A percentile compares a stretch with the other conserved stretches of the same genome.
phyloP scores from a whole-genome alignment of 345 rosid genomes.

The Gossypium ekmanianum region DNA sequence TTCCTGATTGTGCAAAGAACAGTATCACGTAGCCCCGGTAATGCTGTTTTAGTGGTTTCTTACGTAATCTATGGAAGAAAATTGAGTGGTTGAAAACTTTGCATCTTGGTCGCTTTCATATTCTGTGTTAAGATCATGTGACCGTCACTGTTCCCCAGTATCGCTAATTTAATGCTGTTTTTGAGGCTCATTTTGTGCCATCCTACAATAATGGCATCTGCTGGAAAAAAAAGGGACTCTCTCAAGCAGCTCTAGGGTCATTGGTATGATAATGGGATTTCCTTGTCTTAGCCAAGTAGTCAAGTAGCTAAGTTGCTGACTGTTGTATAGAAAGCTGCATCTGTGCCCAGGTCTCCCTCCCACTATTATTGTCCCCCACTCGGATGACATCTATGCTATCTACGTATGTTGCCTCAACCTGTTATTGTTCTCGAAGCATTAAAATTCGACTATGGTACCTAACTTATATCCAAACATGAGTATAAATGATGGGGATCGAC shows the following conservation, averaged over 20 bases:
- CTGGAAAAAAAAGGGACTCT: no score
- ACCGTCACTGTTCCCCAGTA: background rate
- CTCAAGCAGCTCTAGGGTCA: background rate
- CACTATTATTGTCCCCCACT: no score
- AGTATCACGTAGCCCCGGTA: background rate
- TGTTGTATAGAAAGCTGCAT: background rate
- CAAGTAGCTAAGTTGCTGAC: background rate
- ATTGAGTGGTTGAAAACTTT: background rate
- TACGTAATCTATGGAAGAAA: background rate
- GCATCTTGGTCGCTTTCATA: background rate
- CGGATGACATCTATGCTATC: no score
- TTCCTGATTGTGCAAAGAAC: background rate
- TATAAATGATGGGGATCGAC: rapidly evolving
- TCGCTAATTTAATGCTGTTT: background rate
- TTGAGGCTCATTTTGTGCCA: background rate
- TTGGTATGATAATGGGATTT: background rate
- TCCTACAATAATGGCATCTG: background rate
- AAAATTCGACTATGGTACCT: no score
- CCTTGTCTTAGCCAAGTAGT: background rate
- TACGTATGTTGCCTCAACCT: no score
- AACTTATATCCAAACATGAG: no score
- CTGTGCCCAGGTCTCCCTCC: background rate
- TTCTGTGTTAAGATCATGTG: background rate
- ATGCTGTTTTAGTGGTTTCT: background rate
- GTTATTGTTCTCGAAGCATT: no score